Base-by-base conservation (phyloP, 2,329 filamentous ascomycete species). In the Stagonosporopsis rhizophila region DNA sequence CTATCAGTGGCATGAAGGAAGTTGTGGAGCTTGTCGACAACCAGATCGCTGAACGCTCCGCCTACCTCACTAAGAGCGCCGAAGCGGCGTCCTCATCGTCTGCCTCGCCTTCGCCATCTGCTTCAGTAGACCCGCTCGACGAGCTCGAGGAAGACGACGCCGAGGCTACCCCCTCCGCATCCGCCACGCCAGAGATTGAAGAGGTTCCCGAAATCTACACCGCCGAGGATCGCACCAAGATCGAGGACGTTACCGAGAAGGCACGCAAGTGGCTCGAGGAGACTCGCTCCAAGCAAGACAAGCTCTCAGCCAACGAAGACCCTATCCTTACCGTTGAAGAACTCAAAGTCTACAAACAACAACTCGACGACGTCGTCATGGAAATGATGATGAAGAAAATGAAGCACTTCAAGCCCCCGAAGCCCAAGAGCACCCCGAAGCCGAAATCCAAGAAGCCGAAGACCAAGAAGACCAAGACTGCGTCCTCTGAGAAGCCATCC, bases 281-380 rank as follows among this genome's bases (percentile, higher is more conserved):
- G 62, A 89, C 90, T 71, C 78, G 90, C 44, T 80, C 82, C 2
- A 83, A 84, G 65, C 94, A 98, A 76, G 85, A 87, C 27, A 87
- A 86, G 64, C 85, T 96, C 3, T 15, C 34, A 11, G n/a, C 15
- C 35, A 28, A 87, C 2, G 90, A 91, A 9, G 87, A 98, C 63
- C 91, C 94, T 0, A 87, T 88, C 0, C 80, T 98, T 8, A 83
- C 89, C 0, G 80, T 87, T 62, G 87, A 88, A 69, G 93, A 96
- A 6, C 55, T 75, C 37, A 80, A 86, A 55, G 82, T 81, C 22
- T 89, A 89, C 75, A 83, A 87, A 15, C 85, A 87, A 67, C 85
- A 90, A 72, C 82, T 98, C 6, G 86, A 89, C 72, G 87, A 90
- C 71, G 85, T 83, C 4, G 85, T 86, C 65, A 83, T 89, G 73